Conservation (phyloP, 2,329 filamentous ascomycete genomes). For the Parasarocladium wereldwijsianum region DNA sequence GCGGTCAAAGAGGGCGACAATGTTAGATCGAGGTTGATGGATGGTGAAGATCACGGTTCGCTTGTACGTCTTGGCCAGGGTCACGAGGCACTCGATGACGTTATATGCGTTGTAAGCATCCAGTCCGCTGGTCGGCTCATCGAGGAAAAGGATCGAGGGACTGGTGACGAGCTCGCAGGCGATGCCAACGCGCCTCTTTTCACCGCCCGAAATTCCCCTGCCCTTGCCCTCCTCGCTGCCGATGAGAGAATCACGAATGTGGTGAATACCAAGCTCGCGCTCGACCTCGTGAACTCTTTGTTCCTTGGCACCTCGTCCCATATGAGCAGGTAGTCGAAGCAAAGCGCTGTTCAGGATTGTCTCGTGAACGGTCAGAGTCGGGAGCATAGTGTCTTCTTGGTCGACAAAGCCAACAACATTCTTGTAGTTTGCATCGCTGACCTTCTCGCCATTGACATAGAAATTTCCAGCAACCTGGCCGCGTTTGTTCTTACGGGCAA, state of each 20-base stretch:
- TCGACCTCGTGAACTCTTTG: constrained; percentile 87
- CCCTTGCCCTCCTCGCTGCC: constrained; percentile 91
- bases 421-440: constrained; percentile 72
- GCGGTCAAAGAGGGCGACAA: constrained; percentile 90
- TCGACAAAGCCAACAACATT: constrained; percentile 94
- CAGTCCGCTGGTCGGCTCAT: constrained; percentile 90
- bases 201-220: constrained; percentile 89
- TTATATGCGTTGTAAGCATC: constrained; percentile 98
- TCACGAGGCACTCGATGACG: constrained; percentile 90
- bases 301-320: constrained; percentile 78
- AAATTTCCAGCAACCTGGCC: constrained; percentile 68
- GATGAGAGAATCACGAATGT: constrained; percentile 89
- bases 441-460: constrained; percentile 85
- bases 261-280: constrained; percentile 84
- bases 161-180: constrained; percentile 96
- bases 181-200: constrained; percentile 91
- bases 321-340: constrained; percentile 79
- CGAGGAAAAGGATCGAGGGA: constrained; percentile 90
- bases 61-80: constrained; percentile 89
- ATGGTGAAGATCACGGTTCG: constrained; percentile 97
- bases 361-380: constrained; percentile 92
- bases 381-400: constrained; percentile 93
- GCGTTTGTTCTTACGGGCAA: constrained; percentile 93
- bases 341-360: constrained; percentile 92
- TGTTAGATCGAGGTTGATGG: constrained; percentile 94